A percentile compares a stretch with the other conserved stretches of the same genome.
Conservation (phyloP, 176 grass and related monocot species). For the Panicum miliaceum region DNA sequence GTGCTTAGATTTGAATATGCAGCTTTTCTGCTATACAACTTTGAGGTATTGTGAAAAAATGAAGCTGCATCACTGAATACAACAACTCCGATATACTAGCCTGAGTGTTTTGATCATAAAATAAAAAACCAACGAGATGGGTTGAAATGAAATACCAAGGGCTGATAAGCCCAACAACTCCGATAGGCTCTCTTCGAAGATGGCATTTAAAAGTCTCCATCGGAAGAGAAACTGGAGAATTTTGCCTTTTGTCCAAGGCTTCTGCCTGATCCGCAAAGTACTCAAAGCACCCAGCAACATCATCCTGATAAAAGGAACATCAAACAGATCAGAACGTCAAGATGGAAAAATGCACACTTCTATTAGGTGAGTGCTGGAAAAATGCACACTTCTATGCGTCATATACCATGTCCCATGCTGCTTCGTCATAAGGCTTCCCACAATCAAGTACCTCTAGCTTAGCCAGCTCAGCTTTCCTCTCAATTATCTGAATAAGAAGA, state of each 20-base stretch:
- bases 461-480: slow-evolving; percentile 84
- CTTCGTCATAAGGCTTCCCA: slow-evolving; percentile 98
- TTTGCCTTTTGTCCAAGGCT: slow-evolving; percentile 88
- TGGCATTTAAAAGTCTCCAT: slow-evolving; percentile 89
- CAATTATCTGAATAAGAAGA: slow-evolving; percentile 59
- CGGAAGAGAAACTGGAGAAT: slow-evolving; percentile 72
- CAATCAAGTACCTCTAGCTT: slow-evolving; percentile 84
- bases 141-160: slow-evolving; percentile 68
- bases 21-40: not conserved
- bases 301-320: slow-evolving; percentile 67
- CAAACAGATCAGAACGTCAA: slow-evolving; percentile 16
- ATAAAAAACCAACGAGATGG: not conserved
- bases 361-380: not conserved
- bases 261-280: slow-evolving; percentile 85
- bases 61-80: not conserved
- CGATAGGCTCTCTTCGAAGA: slow-evolving; percentile 86
- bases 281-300: slow-evolving; percentile 99
- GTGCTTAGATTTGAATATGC: not conserved
- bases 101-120: not conserved
- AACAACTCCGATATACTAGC: not conserved
- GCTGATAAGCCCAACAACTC: slow-evolving; percentile 93
- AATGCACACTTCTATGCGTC: not conserved
- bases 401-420: slow-evolving; percentile 91
- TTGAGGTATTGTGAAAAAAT: not conserved
- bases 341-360: not conserved